Evolutionary conservation across 202 grass and related monocot genomes (phyloP).

Genomic region (Schoenoplectus tabernaemontani): DNA sequence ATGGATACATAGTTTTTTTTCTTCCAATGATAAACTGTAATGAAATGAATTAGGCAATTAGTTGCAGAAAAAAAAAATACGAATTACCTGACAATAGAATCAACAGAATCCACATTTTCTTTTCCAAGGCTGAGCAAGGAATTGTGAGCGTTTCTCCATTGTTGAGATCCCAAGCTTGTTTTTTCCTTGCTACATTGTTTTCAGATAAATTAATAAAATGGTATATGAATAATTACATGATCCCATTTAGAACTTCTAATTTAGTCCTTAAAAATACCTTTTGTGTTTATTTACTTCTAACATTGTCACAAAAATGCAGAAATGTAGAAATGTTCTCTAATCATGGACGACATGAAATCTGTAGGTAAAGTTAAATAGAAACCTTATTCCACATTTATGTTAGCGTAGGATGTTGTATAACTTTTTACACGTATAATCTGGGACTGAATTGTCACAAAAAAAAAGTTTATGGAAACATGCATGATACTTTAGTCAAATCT

Average conservation of each 20-base stretch:
- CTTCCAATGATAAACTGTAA: neutral
- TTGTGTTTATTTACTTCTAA: neutral
- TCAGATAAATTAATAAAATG: neutral
- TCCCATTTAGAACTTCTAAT: neutral
- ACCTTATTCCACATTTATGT: neutral
- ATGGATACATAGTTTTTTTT: neutral
- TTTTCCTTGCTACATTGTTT: conserved; percentile 68
- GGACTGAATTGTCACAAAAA: no score
- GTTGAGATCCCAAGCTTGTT: conserved; percentile 56
- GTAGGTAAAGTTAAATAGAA: neutral
- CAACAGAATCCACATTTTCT: conserved; percentile 63
- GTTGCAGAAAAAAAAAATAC: neutral
- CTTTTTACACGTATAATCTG: neutral
- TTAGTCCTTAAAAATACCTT: neutral
- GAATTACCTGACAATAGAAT: conserved; percentile 77
- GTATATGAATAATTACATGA: neutral
- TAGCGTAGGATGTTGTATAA: neutral
- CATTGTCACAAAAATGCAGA: neutral
- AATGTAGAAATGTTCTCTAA: neutral
- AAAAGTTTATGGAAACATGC: neutral
- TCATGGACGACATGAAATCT: neutral
- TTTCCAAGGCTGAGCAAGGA: conserved; percentile 81
- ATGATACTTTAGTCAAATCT: no score
- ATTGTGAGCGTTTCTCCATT: conserved; percentile 78
- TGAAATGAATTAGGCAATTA: neutral